phyloP scores from a whole-genome alignment of 2,329 filamentous ascomycete species.

The Cladophialophora psammophila region DNA sequence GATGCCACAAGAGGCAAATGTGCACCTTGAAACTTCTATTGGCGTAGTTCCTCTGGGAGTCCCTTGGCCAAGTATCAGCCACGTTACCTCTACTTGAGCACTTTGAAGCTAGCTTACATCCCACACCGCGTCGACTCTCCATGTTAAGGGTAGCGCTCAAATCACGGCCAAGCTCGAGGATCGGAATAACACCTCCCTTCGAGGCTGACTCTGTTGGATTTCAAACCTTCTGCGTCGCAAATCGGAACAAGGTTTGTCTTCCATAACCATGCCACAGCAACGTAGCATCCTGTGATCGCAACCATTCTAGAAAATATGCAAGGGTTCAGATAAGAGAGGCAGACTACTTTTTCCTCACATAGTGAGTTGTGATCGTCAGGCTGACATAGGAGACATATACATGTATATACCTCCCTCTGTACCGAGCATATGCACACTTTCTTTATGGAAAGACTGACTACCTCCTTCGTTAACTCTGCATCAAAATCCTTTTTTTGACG shows the following conservation, averaged over 20 bases:
- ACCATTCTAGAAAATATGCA: not conserved
- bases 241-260: not conserved
- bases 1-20: too few relatives aligned
- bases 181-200: not conserved
- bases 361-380: not conserved
- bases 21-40: too few relatives aligned
- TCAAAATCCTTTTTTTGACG: not conserved
- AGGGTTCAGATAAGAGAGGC: not conserved
- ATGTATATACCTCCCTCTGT: too few relatives aligned
- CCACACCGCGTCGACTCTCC: not conserved
- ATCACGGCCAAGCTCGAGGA: not conserved
- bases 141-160: too few relatives aligned
- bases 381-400: too few relatives aligned
- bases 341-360: not conserved
- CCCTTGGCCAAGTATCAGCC: not conserved
- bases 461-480: not conserved
- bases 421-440: too few relatives aligned
- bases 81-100: not conserved
- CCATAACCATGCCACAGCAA: not conserved
- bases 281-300: not conserved
- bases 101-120: not conserved
- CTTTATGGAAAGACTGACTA: not conserved
- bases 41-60: too few relatives aligned
- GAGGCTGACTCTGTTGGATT: not conserved
- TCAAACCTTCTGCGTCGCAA: not conserved